Percentiles rank a stretch among this genome's conserved stretches.
phyloP scores from a whole-genome alignment of 768 basidiomycete species.

The Boletus vermiculosoides region DNA sequence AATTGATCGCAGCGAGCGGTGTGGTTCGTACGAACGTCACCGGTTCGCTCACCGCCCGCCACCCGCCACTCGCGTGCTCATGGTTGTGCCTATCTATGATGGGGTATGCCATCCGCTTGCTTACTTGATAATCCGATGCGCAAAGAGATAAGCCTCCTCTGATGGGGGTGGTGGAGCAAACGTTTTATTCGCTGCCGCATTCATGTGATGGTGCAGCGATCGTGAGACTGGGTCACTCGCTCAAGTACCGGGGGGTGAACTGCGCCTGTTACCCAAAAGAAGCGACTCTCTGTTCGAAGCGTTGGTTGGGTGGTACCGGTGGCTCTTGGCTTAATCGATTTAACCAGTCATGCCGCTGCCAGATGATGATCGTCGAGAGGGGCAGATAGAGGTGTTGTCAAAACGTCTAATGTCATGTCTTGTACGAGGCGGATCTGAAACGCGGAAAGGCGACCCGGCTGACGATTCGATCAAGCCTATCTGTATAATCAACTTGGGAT shows the following conservation, averaged over 20 bases:
- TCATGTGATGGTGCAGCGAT: not conserved
- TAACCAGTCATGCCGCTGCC: not conserved
- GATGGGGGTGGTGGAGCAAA: constrained; percentile 1
- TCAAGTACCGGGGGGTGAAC: not conserved
- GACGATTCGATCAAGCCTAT: not conserved
- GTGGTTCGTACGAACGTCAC: not conserved
- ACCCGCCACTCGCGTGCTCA: not conserved
- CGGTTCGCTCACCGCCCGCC: not conserved
- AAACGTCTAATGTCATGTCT: not conserved
- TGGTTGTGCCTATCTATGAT: constrained; percentile 6
- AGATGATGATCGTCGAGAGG: not conserved
- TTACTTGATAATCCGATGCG: constrained; percentile 12
- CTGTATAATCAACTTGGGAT: not conserved
- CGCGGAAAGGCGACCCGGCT: not conserved
- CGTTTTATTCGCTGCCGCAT: not conserved
- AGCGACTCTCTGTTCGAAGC: not conserved
- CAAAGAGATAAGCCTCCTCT: constrained; percentile 4
- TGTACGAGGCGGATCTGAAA: constrained; percentile 1
- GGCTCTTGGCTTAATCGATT: not conserved
- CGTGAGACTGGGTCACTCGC: not conserved
- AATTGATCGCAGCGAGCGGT: not conserved
- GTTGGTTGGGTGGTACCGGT: not conserved
- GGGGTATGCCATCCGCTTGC: not conserved
- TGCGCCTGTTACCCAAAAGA: not conserved
- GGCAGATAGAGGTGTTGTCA: not conserved